These are phyloP conservation scores for Dendrobium huoshanense DNA, from an alignment of 106 monocot species.

Conservation along the genomic window DNA sequence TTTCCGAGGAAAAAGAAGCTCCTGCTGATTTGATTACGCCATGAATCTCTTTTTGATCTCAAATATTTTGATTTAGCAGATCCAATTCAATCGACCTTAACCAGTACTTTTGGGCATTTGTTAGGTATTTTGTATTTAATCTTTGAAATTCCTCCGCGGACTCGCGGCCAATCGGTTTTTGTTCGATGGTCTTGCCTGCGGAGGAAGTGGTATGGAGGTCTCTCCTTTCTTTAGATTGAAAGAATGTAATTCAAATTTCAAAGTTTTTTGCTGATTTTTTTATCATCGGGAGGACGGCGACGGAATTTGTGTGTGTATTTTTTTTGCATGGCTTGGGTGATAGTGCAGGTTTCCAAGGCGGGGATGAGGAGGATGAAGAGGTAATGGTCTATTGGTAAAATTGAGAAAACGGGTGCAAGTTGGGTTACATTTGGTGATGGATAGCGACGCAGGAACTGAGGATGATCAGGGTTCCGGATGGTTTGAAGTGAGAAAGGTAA, in stretches of 20 bases:
- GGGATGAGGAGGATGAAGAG: not conserved
- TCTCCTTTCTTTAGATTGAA: conserved; percentile 1
- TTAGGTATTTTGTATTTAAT: not conserved
- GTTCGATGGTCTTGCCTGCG: not conserved
- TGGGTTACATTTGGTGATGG: conserved; percentile 32
- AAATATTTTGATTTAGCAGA: not conserved
- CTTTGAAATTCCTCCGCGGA: not conserved
- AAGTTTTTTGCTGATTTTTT: not conserved
- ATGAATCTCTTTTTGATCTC: not conserved
- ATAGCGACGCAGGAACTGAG: conserved; percentile 25
- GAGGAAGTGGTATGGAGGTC: not conserved
- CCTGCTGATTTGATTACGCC: not conserved
- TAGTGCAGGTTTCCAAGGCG: not conserved
- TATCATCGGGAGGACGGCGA: not conserved
- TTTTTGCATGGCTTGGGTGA: not conserved
- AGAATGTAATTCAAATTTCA: not conserved
- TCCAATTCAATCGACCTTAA: not conserved
- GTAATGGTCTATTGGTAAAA: not conserved
- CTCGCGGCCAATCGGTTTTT: not conserved
- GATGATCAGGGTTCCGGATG: conserved; percentile 76
- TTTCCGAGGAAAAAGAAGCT: not conserved
- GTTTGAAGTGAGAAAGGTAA: conserved; percentile 90
- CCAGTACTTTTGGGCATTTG: not conserved
- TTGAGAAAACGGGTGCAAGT: not conserved
- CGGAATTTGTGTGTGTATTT: not conserved